A percentile compares a stretch with the other conserved stretches of the same genome.
These are phyloP conservation scores for Suillus hirtellus DNA, from an alignment of 768 basidiomycete genomes.

Conservation along the genomic window DNA sequence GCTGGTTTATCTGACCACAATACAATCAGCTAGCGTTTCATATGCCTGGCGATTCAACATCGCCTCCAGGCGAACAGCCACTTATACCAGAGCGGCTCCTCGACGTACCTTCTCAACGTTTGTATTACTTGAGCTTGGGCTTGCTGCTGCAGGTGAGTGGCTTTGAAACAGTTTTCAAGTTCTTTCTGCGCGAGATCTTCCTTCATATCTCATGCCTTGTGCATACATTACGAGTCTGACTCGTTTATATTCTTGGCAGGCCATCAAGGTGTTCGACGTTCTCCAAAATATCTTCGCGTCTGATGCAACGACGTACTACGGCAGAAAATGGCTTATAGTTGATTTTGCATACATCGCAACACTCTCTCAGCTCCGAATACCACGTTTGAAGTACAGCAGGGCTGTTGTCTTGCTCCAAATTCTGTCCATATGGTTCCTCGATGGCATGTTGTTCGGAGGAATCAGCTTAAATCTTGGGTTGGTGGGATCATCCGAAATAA, in stretches of 20 bases:
- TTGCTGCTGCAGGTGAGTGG: conserved; percentile 69
- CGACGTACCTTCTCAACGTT: conserved; percentile 76
- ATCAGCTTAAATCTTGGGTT: conserved; percentile 56
- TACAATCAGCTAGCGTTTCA: not conserved
- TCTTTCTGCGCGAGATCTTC: not conserved
- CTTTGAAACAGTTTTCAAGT: not conserved
- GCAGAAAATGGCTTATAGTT: conserved; percentile 70
- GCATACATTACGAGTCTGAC: not conserved
- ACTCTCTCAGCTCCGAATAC: conserved; percentile 69
- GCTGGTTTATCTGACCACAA: not conserved
- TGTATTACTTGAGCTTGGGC: conserved; percentile 76
- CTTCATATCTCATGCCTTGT: not conserved
- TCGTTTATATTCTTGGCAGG: conserved; percentile 39
- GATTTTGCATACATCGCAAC: conserved; percentile 61
- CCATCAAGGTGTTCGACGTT: conserved; percentile 75
- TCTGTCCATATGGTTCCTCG: conserved; percentile 56
- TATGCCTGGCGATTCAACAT: conserved; percentile 15
- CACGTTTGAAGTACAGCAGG: conserved; percentile 66
- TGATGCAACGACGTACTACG: conserved; percentile 42
- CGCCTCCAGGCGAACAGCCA: conserved; percentile 35
- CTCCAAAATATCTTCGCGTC: conserved; percentile 52
- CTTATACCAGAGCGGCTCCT: conserved; percentile 74
- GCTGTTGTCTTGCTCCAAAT: conserved; percentile 66
- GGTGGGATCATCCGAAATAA: conserved; percentile 13
- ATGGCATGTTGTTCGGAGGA: conserved; percentile 72